Base-by-base conservation (phyloP, 495 filamentous ascomycete genomes). In the Annulohypoxylon moriforme region DNA sequence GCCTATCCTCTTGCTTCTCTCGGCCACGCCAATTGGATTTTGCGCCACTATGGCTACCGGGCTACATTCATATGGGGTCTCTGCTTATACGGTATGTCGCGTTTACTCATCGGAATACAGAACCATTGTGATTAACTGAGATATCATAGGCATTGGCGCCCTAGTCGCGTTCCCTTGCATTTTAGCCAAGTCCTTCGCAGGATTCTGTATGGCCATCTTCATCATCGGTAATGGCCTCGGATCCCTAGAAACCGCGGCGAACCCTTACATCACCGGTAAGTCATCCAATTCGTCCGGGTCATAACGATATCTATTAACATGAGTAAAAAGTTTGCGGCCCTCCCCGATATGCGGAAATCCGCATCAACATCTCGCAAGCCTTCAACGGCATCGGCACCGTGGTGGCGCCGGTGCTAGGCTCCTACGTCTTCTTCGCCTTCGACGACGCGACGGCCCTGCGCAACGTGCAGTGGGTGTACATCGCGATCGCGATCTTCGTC, bases 381-480 rank as follows among this genome's bases (percentile, higher is more conserved):
- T 87, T 92, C 78, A 89, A 93, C 68, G 91, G 87, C 33, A 85
- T 92, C 56, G 91, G 91, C 0, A 85, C 86, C 9, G 77, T 81
- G 4, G 80, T 92, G 6, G 90, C 89, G 3, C 91, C 91, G 1
- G 82, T 92, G 0, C 77, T 93, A 4, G 91, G 88, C 18, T 88
- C 86, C 5, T 88, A 87, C 42, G 90, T 92, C 36, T 89, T 93
- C 81, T 93, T 93, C 80, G 82, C 84, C 7, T 84, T 85, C 38
- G 82, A 86, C 68, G 82, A 85, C 31, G 79, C 78, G 25, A 75
- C 81, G 29, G 83, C 83, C 0, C 77, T 93, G 18, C 60, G 77
- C 22, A 86, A 86, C 67, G 91, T 93, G 13, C 90, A 93, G 75
- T 93, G 89, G 89, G 89, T 90, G 3, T 94, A 94, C 76, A 84